Conservation (phyloP, 306 rosid genomes). For the Begonia fuchsioides region DNA sequence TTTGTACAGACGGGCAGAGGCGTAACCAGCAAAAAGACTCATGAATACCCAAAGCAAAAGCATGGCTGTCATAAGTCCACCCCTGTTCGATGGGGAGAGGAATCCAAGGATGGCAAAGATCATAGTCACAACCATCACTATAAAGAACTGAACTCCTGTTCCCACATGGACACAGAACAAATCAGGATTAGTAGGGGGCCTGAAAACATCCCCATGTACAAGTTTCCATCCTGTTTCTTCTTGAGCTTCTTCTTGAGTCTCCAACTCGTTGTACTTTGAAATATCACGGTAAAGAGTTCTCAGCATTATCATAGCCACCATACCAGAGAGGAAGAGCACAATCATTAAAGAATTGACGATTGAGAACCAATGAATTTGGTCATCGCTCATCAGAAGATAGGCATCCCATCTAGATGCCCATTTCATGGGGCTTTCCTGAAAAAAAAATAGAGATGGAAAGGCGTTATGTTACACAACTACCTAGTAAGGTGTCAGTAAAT, state of each 20-base stretch:
- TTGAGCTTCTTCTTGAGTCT: conserved; percentile 38
- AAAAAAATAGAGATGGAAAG: conserved; percentile 1
- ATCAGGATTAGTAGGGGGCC: conserved; percentile 76
- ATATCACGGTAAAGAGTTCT: too few species aligned
- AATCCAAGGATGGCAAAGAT: conserved; percentile 90
- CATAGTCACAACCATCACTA: conserved; percentile 89
- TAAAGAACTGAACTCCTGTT: conserved; percentile 90
- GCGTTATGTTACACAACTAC: too few species aligned
- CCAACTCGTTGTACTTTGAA: too few species aligned
- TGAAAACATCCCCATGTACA: conserved; percentile 94
- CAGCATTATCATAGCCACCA: conserved; percentile 65
- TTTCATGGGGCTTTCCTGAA: too few species aligned
- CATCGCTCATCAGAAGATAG: too few species aligned
- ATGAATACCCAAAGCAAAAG: conserved; percentile 95
- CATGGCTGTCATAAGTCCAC: conserved; percentile 97
- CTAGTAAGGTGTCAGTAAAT: too few species aligned
- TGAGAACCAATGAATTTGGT: too few species aligned
- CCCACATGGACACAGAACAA: conserved; percentile 87
- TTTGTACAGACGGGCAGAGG: conserved; percentile 80
- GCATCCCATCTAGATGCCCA: too few species aligned
- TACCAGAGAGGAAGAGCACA: conserved; percentile 61
- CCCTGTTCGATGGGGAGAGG: conserved; percentile 95
- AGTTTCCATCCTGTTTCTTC: conserved; percentile 99
- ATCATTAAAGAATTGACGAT: conserved; percentile 52
- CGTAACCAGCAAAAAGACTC: conserved; percentile 87